Evolutionary conservation across 768 basidiomycete genomes (phyloP), one percentile per base, ranked within the genome.

Genomic region (Sarcodon sp.): DNA sequence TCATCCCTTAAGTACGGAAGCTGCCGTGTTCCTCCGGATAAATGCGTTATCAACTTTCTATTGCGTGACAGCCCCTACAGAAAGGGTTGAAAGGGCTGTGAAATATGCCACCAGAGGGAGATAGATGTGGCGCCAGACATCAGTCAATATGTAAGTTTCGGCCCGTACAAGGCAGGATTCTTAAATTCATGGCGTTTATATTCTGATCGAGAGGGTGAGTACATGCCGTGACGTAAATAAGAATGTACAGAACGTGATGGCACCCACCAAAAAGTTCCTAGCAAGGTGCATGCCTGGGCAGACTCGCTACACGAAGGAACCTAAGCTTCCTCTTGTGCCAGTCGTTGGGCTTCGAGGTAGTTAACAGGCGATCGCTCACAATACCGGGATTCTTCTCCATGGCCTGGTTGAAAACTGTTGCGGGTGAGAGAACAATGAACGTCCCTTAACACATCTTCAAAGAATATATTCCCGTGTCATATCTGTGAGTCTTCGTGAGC

Each of bases 401-500:
- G 5, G 63, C 45, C 38, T 63, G 59, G 21, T 54, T 57, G 9
- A 61, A 57, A 12, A 51, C 51, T 3, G 49, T 44, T 9, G 51
- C 46, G 27, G 55, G 51, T 8, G 59, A 52, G 13, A 64, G 44
- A 13, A 64, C 58, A 31, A 64, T 48, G 5, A 43, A 53, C 7
- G 57, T 59, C 0, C 50, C 51, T 32, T 56, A 44, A 7, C 56
- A 57, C 5, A 61, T 18, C 46, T 58, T 61, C 9, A 55, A 54
- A 32, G 58, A 61, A 48, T 58, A 58, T 62, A 62, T 32, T 47
- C 31, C 12, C 51, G 47, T 1, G 62, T 56, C 62, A 61, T 62
- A 51, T 59, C 57, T 5, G 61, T 58, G 21, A 63, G 56, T 43
- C 58, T 63, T 15, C n/a, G 18, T 7, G n/a, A n/a, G n/a, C n/a